Base-by-base conservation (phyloP, 352 stramenopile species). In the Thalassiosira livingstoniorum region DNA sequence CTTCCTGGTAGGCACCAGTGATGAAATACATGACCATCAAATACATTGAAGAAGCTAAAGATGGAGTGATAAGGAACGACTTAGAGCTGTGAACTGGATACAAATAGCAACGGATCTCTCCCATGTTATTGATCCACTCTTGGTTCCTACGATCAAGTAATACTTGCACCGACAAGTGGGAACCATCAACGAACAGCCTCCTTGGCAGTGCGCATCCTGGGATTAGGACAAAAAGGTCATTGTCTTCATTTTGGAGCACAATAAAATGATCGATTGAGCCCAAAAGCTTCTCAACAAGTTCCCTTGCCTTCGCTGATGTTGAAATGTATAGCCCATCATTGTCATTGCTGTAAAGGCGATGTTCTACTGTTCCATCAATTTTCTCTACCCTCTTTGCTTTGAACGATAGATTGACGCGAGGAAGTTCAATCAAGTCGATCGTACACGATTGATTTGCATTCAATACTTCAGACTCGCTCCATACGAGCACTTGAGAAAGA, bases 1-100 rank as follows among this genome's bases (percentile, higher is more conserved):
- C 97, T 51, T 97, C 93, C 21, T 92, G 87, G 72, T 99, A 99
- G 37, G 98, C 92, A 34, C 97, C 94, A 4, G 95, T 96, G 11
- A 99, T 97, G 79, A 99, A 95, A 71, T 97, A 98, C 75, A 98
- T 97, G 21, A 99, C 89, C 79, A 99, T 98, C 37, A 99, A 92
- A 88, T 99, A 99, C 29, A 99, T 91, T 18, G 97, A 98, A 2
- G 97, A 98, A 51, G 96, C 98, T 4, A 99, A 89, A 4, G 96
- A 98, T 27, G 97, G 96, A 25, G 97, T 98, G 21, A 98, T 92
- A 43, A 99, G 73, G 74, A 99, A 99, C 1, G 94, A 96, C 63
- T 89, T 89, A 21, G 96, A 98, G 31, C 96, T 98, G 87, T 99
- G 97, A 57, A 99, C 96, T 21, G 97, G 97, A 86, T 99, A 99